A percentile compares a stretch with the other conserved stretches of the same genome.
Conservation (phyloP, 768 basidiomycete genomes). For the Saitozyma sp. region DNA sequence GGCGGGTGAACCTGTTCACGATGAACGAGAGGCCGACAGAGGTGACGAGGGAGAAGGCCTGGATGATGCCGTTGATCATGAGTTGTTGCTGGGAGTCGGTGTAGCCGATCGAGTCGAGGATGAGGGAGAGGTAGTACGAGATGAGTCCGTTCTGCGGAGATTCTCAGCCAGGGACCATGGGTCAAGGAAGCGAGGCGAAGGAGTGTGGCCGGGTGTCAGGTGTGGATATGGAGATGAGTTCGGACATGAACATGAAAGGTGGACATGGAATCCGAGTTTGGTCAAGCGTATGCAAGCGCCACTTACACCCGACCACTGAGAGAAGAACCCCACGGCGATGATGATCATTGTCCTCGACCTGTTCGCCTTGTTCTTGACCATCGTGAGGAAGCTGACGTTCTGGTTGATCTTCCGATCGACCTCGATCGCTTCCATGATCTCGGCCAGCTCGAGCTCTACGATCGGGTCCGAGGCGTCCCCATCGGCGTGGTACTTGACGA, state of each 20-base stretch:
- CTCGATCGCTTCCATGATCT: slow-evolving; percentile 14
- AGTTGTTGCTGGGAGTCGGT: slow-evolving; percentile 23
- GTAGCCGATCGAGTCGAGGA: slow-evolving; percentile 57
- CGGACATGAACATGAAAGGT: too few species aligned
- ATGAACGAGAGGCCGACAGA: slow-evolving; percentile 24
- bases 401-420: slow-evolving; percentile 21
- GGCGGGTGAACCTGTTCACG: slow-evolving; percentile 43
- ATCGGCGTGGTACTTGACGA: slow-evolving; percentile 14
- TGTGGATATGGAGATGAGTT: too few species aligned
- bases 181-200: slow-evolving; percentile 56
- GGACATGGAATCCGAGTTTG: too few species aligned
- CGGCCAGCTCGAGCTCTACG: slow-evolving; percentile 15
- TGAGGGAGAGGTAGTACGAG: slow-evolving; percentile 65
- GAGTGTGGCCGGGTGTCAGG: too few species aligned
- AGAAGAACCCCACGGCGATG: slow-evolving; percentile 37
- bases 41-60: slow-evolving; percentile 26
- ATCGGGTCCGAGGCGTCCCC: slow-evolving; percentile 12
- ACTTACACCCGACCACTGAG: slow-evolving; percentile 39
- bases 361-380: slow-evolving; percentile 26
- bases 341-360: slow-evolving; percentile 23
- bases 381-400: slow-evolving; percentile 18
- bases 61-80: slow-evolving; percentile 25
- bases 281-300: too few species aligned
- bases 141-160: slow-evolving; percentile 36
- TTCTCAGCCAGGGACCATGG: slow-evolving; percentile 11